Percentiles rank a stretch among this genome's conserved stretches.
Conservation (phyloP, 805 yeast genomes). For the Lachancea kluyveri region DNA sequence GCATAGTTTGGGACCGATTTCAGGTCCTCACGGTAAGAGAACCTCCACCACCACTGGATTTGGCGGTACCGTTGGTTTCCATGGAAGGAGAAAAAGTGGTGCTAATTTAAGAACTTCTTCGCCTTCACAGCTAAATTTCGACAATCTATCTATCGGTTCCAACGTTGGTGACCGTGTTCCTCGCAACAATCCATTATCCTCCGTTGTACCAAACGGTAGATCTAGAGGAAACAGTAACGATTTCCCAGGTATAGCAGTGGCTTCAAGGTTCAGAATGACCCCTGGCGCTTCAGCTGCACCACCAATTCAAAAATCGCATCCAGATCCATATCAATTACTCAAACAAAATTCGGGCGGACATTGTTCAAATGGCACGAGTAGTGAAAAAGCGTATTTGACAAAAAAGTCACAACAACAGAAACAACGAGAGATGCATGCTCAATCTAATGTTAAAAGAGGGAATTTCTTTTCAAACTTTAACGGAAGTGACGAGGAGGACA, state of each 20-base stretch:
- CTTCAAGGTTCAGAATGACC: conserved; percentile 2
- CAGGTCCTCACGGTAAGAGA: conserved; percentile 2
- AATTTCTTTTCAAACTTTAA: conserved; percentile 16
- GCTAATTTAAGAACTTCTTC: background rate
- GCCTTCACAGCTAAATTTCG: conserved; percentile 2
- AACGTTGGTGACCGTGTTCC: conserved; percentile 3
- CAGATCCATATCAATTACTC: no score
- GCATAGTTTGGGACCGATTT: no score
- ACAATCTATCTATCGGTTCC: conserved; percentile 2
- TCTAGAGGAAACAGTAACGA: conserved; percentile 4
- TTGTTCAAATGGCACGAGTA: background rate
- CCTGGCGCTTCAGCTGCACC: background rate
- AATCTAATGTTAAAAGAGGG: conserved; percentile 10
- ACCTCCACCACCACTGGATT: conserved; percentile 1
- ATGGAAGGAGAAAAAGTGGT: background rate
- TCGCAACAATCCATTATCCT: conserved; percentile 3
- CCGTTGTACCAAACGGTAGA: conserved; percentile 1
- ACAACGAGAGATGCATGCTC: background rate
- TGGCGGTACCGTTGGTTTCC: no score
- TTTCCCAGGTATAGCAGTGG: conserved; percentile 2
- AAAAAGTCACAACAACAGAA: background rate
- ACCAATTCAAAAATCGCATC: background rate
- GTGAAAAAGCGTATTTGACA: no score
- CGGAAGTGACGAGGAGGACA: conserved; percentile 15
- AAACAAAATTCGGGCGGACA: background rate